Evolutionary conservation across 805 yeast species (phyloP).

Genomic region (Candida berthetii): DNA sequence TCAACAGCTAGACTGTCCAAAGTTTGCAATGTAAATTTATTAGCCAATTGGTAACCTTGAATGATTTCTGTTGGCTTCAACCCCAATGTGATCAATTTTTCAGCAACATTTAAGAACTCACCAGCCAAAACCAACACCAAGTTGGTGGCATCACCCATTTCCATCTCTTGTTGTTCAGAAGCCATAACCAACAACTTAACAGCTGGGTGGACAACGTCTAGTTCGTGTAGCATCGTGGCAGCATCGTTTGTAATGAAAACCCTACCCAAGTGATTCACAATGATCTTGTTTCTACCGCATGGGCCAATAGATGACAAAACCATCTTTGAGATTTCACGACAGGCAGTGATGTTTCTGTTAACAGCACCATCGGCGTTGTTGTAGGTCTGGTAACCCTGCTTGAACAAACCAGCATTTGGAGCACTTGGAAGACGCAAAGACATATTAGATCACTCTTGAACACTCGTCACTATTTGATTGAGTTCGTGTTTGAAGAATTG

Average conservation of each 20-base stretch:
- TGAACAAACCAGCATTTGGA: conserved; percentile 90
- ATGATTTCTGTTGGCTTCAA: conserved; percentile 87
- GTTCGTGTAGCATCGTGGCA: conserved; percentile 92
- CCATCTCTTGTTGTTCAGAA: conserved; percentile 92
- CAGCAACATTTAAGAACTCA: conserved; percentile 81
- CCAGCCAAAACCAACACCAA: conserved; percentile 90
- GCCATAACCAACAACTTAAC: conserved; percentile 96
- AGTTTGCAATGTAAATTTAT: conserved; percentile 61
- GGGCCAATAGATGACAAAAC: conserved; percentile 96
- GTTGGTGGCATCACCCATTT: conserved; percentile 96
- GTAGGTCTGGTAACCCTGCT: conserved; percentile 88
- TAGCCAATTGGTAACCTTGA: conserved; percentile 91
- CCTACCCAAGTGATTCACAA: conserved; percentile 82
- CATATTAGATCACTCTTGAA: conserved; percentile 36
- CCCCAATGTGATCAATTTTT: conserved; percentile 78
- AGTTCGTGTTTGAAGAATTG: too few species aligned
- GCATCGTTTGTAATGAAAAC: conserved; percentile 93
- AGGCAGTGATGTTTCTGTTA: conserved; percentile 86
- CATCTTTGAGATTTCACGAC: conserved; percentile 87
- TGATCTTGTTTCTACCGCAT: conserved; percentile 93
- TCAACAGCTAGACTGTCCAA: conserved; percentile 62
- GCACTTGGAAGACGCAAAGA: conserved; percentile 88
- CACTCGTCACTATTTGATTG: too few species aligned
- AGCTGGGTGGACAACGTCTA: conserved; percentile 95
- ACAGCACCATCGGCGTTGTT: conserved; percentile 93